phyloP scores from a whole-genome alignment of 129 eudicot genomes.

The Tanacetum coccineum region DNA sequence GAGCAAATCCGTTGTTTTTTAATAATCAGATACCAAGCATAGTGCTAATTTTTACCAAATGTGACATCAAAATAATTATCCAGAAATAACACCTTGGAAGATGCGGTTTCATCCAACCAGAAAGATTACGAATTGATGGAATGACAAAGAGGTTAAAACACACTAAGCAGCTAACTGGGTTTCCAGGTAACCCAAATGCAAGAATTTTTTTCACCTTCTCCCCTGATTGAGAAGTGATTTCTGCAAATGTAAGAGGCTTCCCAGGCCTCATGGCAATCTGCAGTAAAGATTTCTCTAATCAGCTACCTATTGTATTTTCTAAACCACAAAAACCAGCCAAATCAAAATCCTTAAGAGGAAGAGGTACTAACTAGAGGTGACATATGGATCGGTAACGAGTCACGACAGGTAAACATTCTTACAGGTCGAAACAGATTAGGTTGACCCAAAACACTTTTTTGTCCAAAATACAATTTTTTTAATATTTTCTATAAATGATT shows the following conservation, averaged over 20 bases:
- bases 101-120: slow-evolving; percentile 84
- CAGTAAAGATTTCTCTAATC: slow-evolving; percentile 23
- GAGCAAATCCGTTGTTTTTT: slow-evolving; percentile 8
- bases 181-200: slow-evolving; percentile 97
- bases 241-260: slow-evolving; percentile 96
- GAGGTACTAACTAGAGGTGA: background rate
- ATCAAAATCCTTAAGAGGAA: slow-evolving; percentile 6
- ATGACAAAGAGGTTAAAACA: slow-evolving; percentile 86
- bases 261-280: slow-evolving; percentile 85
- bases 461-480: too few species aligned
- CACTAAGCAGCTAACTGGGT: slow-evolving; percentile 94
- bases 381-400: background rate
- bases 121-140: slow-evolving; percentile 72
- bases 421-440: background rate
- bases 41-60: background rate
- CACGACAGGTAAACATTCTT: background rate
- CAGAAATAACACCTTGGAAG: slow-evolving; percentile 57
- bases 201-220: slow-evolving; percentile 44
- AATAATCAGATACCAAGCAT: background rate
- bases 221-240: slow-evolving; percentile 47
- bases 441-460: background rate
- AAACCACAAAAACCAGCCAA: background rate
- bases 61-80: slow-evolving; percentile 20
- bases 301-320: slow-evolving; percentile 1
- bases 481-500: background rate